Base-by-base conservation (phyloP, 2,329 filamentous ascomycete species). In the Thelonectria rubi region DNA sequence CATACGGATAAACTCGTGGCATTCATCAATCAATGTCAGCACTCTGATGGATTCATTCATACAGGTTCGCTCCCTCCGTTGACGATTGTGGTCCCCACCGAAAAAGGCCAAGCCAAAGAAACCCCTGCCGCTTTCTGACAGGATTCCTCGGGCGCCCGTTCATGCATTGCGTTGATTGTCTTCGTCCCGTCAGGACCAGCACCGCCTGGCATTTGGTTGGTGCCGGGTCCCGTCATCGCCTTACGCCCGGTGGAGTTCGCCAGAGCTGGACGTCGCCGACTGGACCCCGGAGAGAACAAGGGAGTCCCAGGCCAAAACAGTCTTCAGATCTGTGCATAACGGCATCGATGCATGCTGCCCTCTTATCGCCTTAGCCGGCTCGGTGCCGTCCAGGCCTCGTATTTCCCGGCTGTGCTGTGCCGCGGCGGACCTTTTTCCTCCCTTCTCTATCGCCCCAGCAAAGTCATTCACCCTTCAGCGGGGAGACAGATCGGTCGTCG, bases 331-430 rank as follows among this genome's bases (percentile, higher is more conserved):
- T 56, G 32, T 43, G 42, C 47, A n/a, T 14, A 30, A 24, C 42
- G 6, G 17, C 46, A 37, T 14, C 26, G 18, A 14, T 56, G 24
- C 39, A 51, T 46, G 24, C 46, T 39, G 42, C 51, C 40, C 43
- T 30, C 26, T 30, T 30, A 49, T 55, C 20, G 46, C 53, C 14
- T 42, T 43, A 12, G 46, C 46, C 21, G 17, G 24, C 26, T 46
- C 18, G 21, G 17, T 37, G 40, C 12, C 42, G 43, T 45, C 46
- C 45, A 55, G 45, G 37, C 24, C 48, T 61, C 58, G 53, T 61
- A 56, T 61, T 50, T 20, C 46, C 54, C 37, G 51, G 45, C 48
- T 46, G 43, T 51, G 48, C 47, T 57, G 55, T 57, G 55, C 55
- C 55, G 55, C 20, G 43, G 47, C 24, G 46, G 47, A 18, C 5